These are phyloP conservation scores for Amauroascus niger DNA, from an alignment of 2,329 filamentous ascomycete species.

Conservation along the genomic window DNA sequence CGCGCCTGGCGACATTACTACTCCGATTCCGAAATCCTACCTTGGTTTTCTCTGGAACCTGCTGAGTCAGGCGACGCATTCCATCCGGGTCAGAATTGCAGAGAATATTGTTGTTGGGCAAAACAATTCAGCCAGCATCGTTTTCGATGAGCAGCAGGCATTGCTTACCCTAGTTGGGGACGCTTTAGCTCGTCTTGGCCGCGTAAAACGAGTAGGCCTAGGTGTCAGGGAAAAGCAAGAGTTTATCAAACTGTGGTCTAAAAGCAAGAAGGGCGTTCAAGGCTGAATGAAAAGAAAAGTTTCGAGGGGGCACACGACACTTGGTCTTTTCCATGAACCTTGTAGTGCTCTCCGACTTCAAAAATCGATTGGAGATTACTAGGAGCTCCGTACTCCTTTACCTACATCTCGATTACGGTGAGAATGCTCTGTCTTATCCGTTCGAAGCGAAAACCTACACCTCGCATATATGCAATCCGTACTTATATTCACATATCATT, in stretches of 20 bases:
- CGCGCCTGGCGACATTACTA: constrained; percentile 79
- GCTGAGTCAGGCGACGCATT: constrained; percentile 74
- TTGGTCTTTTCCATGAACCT: too few relatives aligned
- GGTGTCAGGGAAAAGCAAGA: constrained; percentile 71
- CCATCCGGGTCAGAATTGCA: constrained; percentile 82
- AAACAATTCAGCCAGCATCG: constrained; percentile 19
- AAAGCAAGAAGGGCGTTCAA: background rate
- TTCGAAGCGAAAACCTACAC: too few relatives aligned
- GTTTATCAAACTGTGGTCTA: constrained; percentile 63
- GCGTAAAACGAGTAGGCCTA: constrained; percentile 80
- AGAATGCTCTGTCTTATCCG: too few relatives aligned
- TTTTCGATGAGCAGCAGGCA: constrained; percentile 50
- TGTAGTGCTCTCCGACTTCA: too few relatives aligned
- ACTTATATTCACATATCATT: too few relatives aligned
- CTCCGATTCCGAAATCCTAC: constrained; percentile 69
- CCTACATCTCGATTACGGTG: too few relatives aligned
- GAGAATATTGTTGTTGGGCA: constrained; percentile 48
- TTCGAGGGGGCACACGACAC: too few relatives aligned
- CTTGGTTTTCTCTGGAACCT: constrained; percentile 73
- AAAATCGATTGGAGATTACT: too few relatives aligned
- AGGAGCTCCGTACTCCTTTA: too few relatives aligned
- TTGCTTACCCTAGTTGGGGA: constrained; percentile 74
- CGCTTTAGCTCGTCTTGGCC: constrained; percentile 71
- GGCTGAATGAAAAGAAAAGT: background rate
- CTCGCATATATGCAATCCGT: too few relatives aligned